Evolutionary conservation across 495 filamentous ascomycete species (phyloP).

Genomic region (Recurvomyces mirabilis): DNA sequence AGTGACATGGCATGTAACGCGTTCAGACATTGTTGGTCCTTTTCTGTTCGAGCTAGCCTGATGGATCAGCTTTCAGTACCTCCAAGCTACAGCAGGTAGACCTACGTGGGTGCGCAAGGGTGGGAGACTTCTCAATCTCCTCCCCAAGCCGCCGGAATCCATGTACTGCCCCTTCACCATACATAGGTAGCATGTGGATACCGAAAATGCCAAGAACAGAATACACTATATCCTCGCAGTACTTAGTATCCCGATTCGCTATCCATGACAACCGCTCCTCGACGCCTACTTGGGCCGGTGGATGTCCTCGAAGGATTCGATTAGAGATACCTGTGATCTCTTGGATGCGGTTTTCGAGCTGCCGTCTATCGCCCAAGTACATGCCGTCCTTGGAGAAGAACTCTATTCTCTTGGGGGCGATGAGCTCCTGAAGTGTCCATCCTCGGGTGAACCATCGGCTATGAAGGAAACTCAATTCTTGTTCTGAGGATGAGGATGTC

Average conservation of each 20-base stretch:
- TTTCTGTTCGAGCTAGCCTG: no score
- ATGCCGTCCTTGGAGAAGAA: slow-evolving; percentile 4
- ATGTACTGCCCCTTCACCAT: slow-evolving; percentile 14
- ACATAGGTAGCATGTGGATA: slow-evolving; percentile 10
- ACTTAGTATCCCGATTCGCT: slow-evolving; percentile 4
- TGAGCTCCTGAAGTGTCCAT: not conserved
- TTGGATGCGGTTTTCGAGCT: not conserved
- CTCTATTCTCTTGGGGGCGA: slow-evolving; percentile 3
- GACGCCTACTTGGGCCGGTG: slow-evolving; percentile 1
- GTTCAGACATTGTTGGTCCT: no score
- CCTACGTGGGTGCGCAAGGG: no score
- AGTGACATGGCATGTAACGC: no score
- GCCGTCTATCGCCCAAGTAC: not conserved
- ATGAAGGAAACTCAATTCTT: not conserved
- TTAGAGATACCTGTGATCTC: slow-evolving; percentile 10
- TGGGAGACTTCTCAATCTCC: slow-evolving; percentile 16
- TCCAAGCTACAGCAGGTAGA: no score
- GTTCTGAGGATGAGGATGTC: not conserved
- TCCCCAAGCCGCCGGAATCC: slow-evolving; percentile 10
- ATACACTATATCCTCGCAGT: slow-evolving; percentile 15
- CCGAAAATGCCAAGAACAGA: slow-evolving; percentile 17
- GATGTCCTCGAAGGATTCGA: slow-evolving; percentile 5
- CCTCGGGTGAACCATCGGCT: slow-evolving; percentile 14
- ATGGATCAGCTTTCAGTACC: no score
- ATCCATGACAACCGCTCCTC: slow-evolving; percentile 12